These are phyloP conservation scores for Musa itinerans DNA, from an alignment of 176 grass and related monocot genomes.

Conservation along the genomic window DNA sequence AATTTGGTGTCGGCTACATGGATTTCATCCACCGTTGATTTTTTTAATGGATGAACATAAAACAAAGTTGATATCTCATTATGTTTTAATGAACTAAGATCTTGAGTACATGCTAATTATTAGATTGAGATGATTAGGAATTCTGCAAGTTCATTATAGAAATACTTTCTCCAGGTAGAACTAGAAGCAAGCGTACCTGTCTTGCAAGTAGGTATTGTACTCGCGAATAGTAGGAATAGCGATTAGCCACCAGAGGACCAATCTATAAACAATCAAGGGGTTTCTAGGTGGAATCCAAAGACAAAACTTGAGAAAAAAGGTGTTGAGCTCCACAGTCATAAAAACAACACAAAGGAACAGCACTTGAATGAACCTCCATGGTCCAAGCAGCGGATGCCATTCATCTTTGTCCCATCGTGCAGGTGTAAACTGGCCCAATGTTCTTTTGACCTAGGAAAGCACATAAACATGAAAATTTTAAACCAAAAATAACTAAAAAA, in stretches of 20 bases:
- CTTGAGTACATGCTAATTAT: not conserved
- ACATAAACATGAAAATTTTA: constrained; percentile 3
- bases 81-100: not conserved
- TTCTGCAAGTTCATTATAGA: not conserved
- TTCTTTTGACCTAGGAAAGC: constrained; percentile 85
- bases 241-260: constrained; percentile 95
- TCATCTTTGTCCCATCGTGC: constrained; percentile 98
- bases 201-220: constrained; percentile 97
- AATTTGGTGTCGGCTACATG: no score
- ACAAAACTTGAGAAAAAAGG: constrained; percentile 97
- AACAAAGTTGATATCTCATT: no score
- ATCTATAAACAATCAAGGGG: constrained; percentile 73
- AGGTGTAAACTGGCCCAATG: constrained; percentile 89
- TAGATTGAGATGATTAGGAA: not conserved
- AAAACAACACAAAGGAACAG: constrained; percentile 78
- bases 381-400: constrained; percentile 78
- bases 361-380: constrained; percentile 96
- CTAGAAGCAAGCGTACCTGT: constrained; percentile 43
- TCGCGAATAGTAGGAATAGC: constrained; percentile 95
- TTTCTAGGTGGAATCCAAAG: constrained; percentile 92
- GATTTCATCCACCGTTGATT: no score
- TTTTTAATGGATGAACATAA: no score
- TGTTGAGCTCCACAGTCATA: constrained; percentile 94
- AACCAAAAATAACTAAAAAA: constrained; percentile 10
- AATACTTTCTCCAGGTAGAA: not conserved